phyloP scores from a whole-genome alignment of 768 basidiomycete genomes.

The Psilocybe sp. region DNA sequence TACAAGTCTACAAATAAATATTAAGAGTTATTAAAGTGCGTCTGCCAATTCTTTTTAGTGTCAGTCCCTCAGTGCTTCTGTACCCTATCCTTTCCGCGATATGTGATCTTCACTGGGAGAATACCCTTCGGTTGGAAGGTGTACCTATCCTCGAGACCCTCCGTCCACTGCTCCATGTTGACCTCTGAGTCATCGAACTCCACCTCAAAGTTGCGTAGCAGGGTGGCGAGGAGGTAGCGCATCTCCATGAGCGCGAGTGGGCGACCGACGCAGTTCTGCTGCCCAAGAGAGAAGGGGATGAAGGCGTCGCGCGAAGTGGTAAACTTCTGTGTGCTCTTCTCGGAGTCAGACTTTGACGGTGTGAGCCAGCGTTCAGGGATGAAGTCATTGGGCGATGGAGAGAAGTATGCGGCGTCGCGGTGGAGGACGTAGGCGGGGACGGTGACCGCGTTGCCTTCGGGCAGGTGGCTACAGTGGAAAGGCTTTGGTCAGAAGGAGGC shows the following conservation, averaged over 20 bases:
- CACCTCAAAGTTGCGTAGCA: conserved; percentile 26
- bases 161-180: conserved; percentile 20
- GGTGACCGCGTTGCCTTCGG: conserved; percentile 36
- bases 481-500: neutral
- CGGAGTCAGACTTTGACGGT: neutral
- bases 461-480: conserved; percentile 27
- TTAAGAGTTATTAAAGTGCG: no score
- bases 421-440: conserved; percentile 38
- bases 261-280: conserved; percentile 48
- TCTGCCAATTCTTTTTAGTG: no score
- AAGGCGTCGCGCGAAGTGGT: conserved; percentile 25
- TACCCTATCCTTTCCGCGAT: neutral
- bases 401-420: conserved; percentile 35
- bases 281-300: conserved; percentile 41
- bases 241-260: conserved; percentile 33
- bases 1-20: no score
- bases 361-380: conserved; percentile 39
- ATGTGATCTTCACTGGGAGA: conserved; percentile 4
- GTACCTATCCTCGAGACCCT: conserved; percentile 25
- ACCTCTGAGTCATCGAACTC: conserved; percentile 20
- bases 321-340: conserved; percentile 7
- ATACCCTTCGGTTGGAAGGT: conserved; percentile 1
- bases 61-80: neutral
- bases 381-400: conserved; percentile 33
- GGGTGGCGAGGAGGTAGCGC: conserved; percentile 22